phyloP scores from a whole-genome alignment of 257 asterid genomes.

The Solanum bukasovii region DNA sequence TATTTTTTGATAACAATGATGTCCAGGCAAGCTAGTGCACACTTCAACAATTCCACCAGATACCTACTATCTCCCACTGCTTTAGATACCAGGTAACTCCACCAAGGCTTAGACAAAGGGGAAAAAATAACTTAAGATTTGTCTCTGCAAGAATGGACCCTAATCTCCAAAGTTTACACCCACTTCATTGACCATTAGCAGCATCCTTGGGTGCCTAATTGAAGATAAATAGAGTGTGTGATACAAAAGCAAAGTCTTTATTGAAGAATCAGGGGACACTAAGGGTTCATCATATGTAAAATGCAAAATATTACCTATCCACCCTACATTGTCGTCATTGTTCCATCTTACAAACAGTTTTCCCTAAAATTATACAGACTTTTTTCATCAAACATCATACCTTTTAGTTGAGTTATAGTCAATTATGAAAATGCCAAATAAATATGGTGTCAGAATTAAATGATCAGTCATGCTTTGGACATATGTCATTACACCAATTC shows the following conservation, averaged over 20 bases:
- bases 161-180: neutral
- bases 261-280: neutral
- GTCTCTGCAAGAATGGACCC: neutral
- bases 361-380: neutral
- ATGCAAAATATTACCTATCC: neutral
- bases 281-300: neutral
- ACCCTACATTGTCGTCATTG: neutral
- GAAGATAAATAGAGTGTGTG: neutral
- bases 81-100: neutral
- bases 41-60: neutral
- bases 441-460: neutral
- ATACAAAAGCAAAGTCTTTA: neutral
- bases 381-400: neutral
- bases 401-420: neutral
- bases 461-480: neutral
- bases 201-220: neutral
- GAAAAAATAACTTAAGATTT: neutral
- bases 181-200: neutral
- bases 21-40: neutral
- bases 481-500: neutral
- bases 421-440: neutral
- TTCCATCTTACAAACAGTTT: neutral
- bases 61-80: neutral
- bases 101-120: neutral
- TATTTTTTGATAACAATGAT: neutral